Conservation (phyloP, 108 stramenopile species). For the Fistulifera solaris region DNA sequence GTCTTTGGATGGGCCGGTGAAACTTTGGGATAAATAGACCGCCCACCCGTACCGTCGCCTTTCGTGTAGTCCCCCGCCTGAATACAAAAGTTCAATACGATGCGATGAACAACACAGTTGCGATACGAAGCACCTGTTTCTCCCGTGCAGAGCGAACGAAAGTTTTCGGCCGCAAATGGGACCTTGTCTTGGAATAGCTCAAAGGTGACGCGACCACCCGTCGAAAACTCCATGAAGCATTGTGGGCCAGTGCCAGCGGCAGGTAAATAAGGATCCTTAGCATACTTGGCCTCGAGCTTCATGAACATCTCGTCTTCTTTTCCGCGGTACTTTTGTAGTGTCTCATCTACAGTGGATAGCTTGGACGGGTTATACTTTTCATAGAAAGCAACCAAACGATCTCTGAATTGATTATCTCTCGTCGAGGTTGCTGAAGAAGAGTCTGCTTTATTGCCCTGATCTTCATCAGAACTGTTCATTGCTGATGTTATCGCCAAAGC, state of each 20-base stretch:
- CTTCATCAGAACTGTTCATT: no score
- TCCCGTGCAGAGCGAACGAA: conserved; percentile 80
- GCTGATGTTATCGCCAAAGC: no score
- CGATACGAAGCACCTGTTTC: conserved; percentile 35
- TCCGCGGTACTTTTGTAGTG: conserved; percentile 39
- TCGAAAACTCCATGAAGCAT: conserved; percentile 62
- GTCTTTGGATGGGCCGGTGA: conserved; percentile 2
- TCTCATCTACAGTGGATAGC: conserved; percentile 29
- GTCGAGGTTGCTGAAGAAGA: no score
- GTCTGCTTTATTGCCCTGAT: no score
- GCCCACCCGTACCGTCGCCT: conserved; percentile 78
- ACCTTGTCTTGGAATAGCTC: conserved; percentile 69
- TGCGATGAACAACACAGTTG: conserved; percentile 54
- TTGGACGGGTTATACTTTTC: conserved; percentile 38
- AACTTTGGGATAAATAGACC: conserved; percentile 49
- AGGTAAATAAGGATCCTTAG: conserved; percentile 3
- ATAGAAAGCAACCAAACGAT: conserved; percentile 35
- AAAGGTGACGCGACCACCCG: conserved; percentile 67
- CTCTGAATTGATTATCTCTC: no score
- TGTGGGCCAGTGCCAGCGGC: conserved; percentile 32
- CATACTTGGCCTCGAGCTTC: conserved; percentile 39
- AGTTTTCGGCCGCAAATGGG: conserved; percentile 87
- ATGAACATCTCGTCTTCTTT: conserved; percentile 51
- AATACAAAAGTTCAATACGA: conserved; percentile 57
- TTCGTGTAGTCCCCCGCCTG: conserved; percentile 81